A percentile compares a stretch with the other conserved stretches of the same genome.
Conservation (phyloP, 1,139 yeast species). For the Candida neerlandica region DNA sequence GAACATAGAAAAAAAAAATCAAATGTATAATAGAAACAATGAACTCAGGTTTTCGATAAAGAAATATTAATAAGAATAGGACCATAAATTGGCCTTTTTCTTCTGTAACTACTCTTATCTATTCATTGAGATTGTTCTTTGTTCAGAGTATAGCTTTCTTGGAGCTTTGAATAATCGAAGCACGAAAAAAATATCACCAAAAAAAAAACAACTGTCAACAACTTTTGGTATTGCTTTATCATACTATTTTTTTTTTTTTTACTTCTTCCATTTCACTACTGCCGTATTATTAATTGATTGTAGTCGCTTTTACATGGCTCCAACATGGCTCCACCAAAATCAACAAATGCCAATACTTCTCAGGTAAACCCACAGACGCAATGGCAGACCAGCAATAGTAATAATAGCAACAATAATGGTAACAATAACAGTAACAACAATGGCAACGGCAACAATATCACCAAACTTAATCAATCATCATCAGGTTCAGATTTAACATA, state of each 20-base stretch:
- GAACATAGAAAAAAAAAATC: not conserved
- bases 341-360: constrained; percentile 1
- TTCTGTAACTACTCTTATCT: too few relatives aligned
- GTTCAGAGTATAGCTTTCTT: too few relatives aligned
- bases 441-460: constrained; percentile 16
- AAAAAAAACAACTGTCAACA: constrained; percentile 3
- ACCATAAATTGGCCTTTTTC: too few relatives aligned
- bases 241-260: not conserved
- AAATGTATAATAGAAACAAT: not conserved
- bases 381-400: constrained; percentile 15
- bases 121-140: too few relatives aligned
- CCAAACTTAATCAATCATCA: constrained; percentile 14
- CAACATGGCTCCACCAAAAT: constrained; percentile 12
- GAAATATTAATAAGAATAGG: too few relatives aligned
- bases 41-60: too few relatives aligned
- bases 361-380: constrained; percentile 14
- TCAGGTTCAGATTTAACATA: constrained; percentile 29
- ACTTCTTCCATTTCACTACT: not conserved
- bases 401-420: constrained; percentile 18
- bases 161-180: not conserved
- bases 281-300: not conserved
- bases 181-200: not conserved
- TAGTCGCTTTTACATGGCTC: not conserved
- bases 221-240: not conserved
- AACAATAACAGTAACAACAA: constrained; percentile 15